A percentile compares a stretch with the other conserved stretches of the same genome.
Evolutionary conservation across 1,284 basidiomycete genomes (phyloP).

Genomic region (Tilletia indica): DNA sequence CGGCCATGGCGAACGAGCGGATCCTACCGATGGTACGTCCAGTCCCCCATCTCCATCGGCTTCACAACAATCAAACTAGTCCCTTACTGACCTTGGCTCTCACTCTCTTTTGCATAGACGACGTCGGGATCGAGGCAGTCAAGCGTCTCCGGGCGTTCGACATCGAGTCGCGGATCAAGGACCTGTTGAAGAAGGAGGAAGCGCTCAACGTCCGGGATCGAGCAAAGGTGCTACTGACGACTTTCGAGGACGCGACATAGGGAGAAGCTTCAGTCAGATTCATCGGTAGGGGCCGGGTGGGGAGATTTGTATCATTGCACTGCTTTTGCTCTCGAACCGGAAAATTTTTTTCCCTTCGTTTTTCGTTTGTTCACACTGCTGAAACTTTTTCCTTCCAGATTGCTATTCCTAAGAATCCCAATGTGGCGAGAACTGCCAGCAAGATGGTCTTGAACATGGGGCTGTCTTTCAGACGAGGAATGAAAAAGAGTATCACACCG

Average conservation of each 20-base stretch:
- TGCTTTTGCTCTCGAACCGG: too few relatives aligned
- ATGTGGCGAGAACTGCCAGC: too few relatives aligned
- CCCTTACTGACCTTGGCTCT: not conserved
- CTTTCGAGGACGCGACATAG: slow-evolving; percentile 23
- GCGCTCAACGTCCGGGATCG: slow-evolving; percentile 36
- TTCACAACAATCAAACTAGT: not conserved
- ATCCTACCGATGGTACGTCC: not conserved
- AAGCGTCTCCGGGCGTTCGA: slow-evolving; percentile 28
- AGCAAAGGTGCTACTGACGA: slow-evolving; percentile 29
- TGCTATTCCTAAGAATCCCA: too few relatives aligned
- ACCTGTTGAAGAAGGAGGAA: slow-evolving; percentile 28
- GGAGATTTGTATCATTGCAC: too few relatives aligned
- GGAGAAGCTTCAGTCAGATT: too few relatives aligned
- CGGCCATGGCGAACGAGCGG: not conserved
- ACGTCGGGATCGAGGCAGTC: slow-evolving; percentile 24
- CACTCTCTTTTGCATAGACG: not conserved
- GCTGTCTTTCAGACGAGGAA: too few relatives aligned
- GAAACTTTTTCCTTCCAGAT: too few relatives aligned
- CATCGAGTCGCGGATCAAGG: slow-evolving; percentile 27
- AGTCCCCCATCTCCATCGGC: slow-evolving; percentile 15
- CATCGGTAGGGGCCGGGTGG: too few relatives aligned
- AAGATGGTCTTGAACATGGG: too few relatives aligned
- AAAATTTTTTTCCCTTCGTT: too few relatives aligned
- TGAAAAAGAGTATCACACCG: too few relatives aligned
- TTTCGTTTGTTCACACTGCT: too few relatives aligned